Evolutionary conservation across 108 stramenopile genomes (phyloP).

Genomic region (Cylindrotheca fusiformis): DNA sequence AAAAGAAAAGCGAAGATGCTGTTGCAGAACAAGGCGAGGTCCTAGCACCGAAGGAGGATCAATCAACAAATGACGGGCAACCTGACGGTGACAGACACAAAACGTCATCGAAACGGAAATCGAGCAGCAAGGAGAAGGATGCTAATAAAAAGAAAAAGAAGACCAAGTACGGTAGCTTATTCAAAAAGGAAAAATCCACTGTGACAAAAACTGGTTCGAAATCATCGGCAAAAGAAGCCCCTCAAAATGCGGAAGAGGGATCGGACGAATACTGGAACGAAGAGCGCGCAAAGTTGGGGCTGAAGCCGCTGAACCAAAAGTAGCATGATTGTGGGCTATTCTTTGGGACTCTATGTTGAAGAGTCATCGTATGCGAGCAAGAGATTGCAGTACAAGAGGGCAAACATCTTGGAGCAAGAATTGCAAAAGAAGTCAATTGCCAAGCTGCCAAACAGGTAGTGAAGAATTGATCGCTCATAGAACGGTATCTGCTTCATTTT

Average conservation of each 20-base stretch:
- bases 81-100: constrained; percentile 3
- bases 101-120: constrained; percentile 7
- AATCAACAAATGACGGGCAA: constrained; percentile 1
- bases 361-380: no score
- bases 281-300: constrained; percentile 72
- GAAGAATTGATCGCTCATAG: no score
- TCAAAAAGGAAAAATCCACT: constrained; percentile 42
- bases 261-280: constrained; percentile 84
- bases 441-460: no score
- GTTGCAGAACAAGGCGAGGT: neutral
- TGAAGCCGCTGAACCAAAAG: constrained; percentile 77
- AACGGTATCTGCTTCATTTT: no score
- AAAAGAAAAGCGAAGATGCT: constrained; percentile 12
- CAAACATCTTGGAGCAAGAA: no score
- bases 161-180: constrained; percentile 61
- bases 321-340: no score
- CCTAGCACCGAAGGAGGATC: neutral
- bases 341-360: no score
- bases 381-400: no score
- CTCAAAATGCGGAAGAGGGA: constrained; percentile 10
- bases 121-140: constrained; percentile 12
- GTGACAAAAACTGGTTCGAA: constrained; percentile 7
- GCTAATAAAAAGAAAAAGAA: constrained; percentile 35
- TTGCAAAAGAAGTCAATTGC: no score
- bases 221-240: constrained; percentile 5